phyloP scores from a whole-genome alignment of 441 rosid species.

The Adansonia rubrostipa region DNA sequence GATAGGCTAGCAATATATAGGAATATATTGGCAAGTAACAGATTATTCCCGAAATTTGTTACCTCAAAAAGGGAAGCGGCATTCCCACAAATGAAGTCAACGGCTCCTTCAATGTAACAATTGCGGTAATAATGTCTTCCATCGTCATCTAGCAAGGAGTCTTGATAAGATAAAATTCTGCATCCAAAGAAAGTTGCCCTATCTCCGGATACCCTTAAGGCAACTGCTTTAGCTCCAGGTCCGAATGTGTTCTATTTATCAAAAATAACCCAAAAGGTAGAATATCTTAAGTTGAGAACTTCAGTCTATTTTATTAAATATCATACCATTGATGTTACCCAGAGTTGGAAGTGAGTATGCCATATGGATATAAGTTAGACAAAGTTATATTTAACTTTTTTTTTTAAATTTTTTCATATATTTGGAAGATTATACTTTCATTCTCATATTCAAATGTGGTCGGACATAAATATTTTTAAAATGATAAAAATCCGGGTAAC shows the following conservation, averaged over 20 bases:
- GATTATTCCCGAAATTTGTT: conserved; percentile 1
- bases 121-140: conserved; percentile 57
- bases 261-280: not conserved
- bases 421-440: too few species aligned
- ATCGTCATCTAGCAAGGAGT: conserved; percentile 54
- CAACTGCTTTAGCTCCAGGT: conserved; percentile 56
- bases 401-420: too few species aligned
- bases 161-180: conserved; percentile 50
- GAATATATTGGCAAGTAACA: not conserved
- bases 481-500: too few species aligned
- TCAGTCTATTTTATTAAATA: not conserved
- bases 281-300: not conserved
- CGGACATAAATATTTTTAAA: too few species aligned
- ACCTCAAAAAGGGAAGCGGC: conserved; percentile 48
- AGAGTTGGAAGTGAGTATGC: too few species aligned
- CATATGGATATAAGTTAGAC: too few species aligned
- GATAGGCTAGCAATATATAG: not conserved
- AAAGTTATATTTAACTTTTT: too few species aligned
- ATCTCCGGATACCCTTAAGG: conserved; percentile 59
- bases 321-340: not conserved
- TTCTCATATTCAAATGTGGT: too few species aligned
- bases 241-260: conserved; percentile 53
- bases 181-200: conserved; percentile 52
- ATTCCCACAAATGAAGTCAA: conserved; percentile 58
- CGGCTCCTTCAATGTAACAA: conserved; percentile 60